phyloP scores from a whole-genome alignment of 352 stramenopile genomes.

The Phytophthora palmivora region DNA sequence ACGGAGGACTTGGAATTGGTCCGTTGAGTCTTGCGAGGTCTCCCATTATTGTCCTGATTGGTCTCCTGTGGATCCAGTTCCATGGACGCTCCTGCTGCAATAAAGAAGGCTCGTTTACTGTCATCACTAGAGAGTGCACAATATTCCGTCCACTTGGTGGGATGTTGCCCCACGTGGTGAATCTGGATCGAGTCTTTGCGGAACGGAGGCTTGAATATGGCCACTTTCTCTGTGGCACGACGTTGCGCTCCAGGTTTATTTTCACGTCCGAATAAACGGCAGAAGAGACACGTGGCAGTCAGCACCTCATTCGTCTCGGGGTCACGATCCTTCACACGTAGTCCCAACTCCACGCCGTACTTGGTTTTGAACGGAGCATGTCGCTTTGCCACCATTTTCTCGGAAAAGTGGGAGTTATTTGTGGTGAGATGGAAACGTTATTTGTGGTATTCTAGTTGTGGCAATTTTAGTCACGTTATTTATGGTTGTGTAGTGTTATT shows the following conservation, averaged over 20 bases:
- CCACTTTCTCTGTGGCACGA: constrained; percentile 62
- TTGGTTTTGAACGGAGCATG: constrained; percentile 22
- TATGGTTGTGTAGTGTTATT: no score
- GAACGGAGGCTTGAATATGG: constrained; percentile 67
- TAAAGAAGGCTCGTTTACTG: constrained; percentile 66
- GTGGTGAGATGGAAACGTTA: no score
- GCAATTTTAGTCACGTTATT: no score
- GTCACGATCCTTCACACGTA: constrained; percentile 44
- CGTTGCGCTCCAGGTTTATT: constrained; percentile 44
- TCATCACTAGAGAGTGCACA: constrained; percentile 45
- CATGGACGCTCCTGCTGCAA: constrained; percentile 21
- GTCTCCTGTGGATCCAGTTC: constrained; percentile 7
- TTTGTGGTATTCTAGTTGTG: no score
- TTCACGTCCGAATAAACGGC: constrained; percentile 69
- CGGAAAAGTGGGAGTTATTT: no score
- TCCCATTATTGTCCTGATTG: background rate
- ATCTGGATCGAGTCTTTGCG: constrained; percentile 73
- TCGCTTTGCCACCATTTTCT: constrained; percentile 22
- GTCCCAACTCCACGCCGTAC: constrained; percentile 36
- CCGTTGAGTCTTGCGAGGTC: constrained; percentile 20
- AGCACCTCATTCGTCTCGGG: constrained; percentile 43
- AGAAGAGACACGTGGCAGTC: constrained; percentile 62
- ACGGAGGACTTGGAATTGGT: background rate
- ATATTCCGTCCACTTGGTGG: constrained; percentile 54
- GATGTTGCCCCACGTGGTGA: constrained; percentile 63